Base-by-base conservation (phyloP, 768 basidiomycete genomes). In the Daedaleopsis nitida region DNA sequence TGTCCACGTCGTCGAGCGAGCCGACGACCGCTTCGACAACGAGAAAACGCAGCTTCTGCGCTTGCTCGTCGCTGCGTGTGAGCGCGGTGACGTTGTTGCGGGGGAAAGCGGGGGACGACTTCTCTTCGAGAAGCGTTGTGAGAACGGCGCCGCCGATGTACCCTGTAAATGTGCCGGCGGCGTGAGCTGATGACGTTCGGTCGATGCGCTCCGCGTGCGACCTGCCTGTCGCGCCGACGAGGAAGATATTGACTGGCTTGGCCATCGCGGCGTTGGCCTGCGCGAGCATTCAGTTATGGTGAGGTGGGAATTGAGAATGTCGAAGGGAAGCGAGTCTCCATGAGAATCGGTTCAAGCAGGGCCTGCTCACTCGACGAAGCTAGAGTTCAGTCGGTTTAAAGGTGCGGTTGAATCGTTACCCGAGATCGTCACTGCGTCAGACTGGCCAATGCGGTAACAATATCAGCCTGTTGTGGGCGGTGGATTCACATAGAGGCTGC, bases 81-180 rank as follows among this genome's bases (percentile, higher is more conserved):
- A 85, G 78, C 24, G 72, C 72, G 1, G 77, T 80, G 50, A 79
- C 74, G 1, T 76, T 63, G 65, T 80, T 80, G 9, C 72, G 72
- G 54, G 74, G 69, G 1, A 74, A 62, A 19, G 72, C 73, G 11
- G 23, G 16, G 17, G 39, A 42, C 17, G 3, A 2, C 42, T 52
- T 23, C 48, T 23, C n/a, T 9, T 71, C 68, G 56, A 86, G 73
- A 13, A 86, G 73, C 38, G 75, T 77, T 2, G 74, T 60, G 5
- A 86, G 75, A 27, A 85, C 81, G 1, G 81, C 77, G 23, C 84
- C 86, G 0, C 84, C 83, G 48, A 85, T 82, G 69, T 86, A 87
- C 7, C 84, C 84, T 82, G 35, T 5, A 12, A 10, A 32, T 32
- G n/a, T 17, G 10, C 44, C 17, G 21, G 17, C 44, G 21, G 17